Evolutionary conservation across 1,139 yeast genomes (phyloP).

Genomic region (Diutina neorugosa): DNA sequence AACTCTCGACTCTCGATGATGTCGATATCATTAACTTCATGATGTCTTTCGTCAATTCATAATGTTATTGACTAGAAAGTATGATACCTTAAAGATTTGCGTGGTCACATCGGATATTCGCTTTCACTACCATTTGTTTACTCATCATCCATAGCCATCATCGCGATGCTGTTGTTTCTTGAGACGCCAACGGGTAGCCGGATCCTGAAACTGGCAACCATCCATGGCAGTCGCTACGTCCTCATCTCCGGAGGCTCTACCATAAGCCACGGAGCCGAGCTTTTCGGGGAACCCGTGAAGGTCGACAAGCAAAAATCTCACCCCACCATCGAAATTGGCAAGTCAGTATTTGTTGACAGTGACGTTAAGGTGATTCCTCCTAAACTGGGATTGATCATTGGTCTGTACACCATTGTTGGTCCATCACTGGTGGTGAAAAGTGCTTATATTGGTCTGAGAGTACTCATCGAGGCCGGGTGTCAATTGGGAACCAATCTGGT

Average conservation of each 20-base stretch:
- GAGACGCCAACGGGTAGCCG: constrained; percentile 45
- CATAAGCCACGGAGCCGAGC: constrained; percentile 13
- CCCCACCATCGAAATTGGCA: constrained; percentile 40
- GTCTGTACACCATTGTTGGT: constrained; percentile 49
- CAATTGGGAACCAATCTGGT: constrained; percentile 30
- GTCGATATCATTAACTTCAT: background rate
- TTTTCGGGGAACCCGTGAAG: constrained; percentile 12
- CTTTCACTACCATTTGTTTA: no score
- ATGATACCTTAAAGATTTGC: no score
- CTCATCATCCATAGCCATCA: background rate
- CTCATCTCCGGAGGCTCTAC: constrained; percentile 23
- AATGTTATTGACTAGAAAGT: no score
- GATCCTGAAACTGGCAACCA: constrained; percentile 34
- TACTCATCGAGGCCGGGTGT: constrained; percentile 35
- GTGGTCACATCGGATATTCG: no score
- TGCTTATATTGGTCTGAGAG: constrained; percentile 47
- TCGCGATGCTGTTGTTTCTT: constrained; percentile 10
- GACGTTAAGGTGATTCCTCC: constrained; percentile 24
- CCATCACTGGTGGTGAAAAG: constrained; percentile 23
- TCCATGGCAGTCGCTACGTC: constrained; percentile 16
- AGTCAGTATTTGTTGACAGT: constrained; percentile 29
- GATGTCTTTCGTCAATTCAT: no score
- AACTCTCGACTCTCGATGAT: background rate
- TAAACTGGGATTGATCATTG: constrained; percentile 20
- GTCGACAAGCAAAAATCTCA: constrained; percentile 9